Evolutionary conservation across 176 grass and related monocot genomes (phyloP).

Genomic region (Rhynchospora tenuis): DNA sequence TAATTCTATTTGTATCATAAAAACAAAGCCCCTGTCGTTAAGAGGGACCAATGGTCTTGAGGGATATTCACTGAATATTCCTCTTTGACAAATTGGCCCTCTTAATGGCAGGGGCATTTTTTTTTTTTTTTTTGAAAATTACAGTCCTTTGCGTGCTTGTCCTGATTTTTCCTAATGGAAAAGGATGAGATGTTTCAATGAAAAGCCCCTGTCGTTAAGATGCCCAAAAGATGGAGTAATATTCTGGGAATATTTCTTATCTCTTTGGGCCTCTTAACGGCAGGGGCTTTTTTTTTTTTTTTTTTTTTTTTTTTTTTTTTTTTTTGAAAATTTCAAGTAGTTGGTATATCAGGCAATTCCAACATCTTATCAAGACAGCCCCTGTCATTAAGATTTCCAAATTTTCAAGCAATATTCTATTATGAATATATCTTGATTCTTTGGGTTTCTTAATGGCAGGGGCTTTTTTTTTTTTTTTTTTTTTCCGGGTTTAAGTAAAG

Average conservation of each 20-base stretch:
- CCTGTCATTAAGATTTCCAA: slow-evolving; percentile 17
- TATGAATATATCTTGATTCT: slow-evolving; percentile 9
- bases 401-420: slow-evolving; percentile 11
- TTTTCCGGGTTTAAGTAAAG: background rate
- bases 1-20: background rate
- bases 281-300: slow-evolving; percentile 29
- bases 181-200: background rate
- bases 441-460: slow-evolving; percentile 18
- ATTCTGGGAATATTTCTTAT: slow-evolving; percentile 21
- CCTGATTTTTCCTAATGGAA: background rate
- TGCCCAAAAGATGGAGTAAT: slow-evolving; percentile 5
- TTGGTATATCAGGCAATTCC: background rate
- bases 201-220: slow-evolving; percentile 23
- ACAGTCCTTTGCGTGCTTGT: background rate
- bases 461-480: slow-evolving; percentile 15
- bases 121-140: slow-evolving; percentile 11
- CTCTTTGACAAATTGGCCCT: slow-evolving; percentile 11
- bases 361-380: background rate
- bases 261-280: slow-evolving; percentile 20
- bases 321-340: background rate
- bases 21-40: slow-evolving; percentile 19
- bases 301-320: background rate
- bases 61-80: slow-evolving; percentile 23
- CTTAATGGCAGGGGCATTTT: slow-evolving; percentile 30
- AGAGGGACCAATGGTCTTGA: slow-evolving; percentile 20